Percentiles rank a stretch among this genome's conserved stretches.
phyloP scores from a whole-genome alignment of 208 protist genomes.

The Crithidia acanthocephali region DNA sequence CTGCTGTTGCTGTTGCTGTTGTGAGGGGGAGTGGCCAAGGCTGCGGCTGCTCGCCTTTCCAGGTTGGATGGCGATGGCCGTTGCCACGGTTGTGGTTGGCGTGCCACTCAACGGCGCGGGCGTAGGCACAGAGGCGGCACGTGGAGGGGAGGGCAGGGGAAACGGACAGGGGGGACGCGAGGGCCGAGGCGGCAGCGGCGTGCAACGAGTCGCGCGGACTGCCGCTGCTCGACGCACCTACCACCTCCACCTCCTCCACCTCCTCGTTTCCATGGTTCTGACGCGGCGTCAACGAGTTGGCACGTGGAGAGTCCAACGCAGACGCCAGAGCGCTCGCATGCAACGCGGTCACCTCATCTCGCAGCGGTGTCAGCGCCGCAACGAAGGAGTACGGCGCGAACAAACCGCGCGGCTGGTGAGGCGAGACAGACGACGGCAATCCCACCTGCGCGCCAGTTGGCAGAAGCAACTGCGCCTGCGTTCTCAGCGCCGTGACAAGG shows the following conservation, averaged over 20 bases:
- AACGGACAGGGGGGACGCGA: background rate
- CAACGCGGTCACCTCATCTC: background rate
- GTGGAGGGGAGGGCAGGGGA: background rate
- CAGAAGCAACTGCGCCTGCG: constrained; percentile 18
- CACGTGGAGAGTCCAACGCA: too few relatives aligned
- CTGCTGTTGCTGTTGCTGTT: background rate
- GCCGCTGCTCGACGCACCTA: background rate
- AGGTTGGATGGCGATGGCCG: too few relatives aligned
- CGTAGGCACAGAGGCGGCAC: background rate
- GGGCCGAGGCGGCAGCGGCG: background rate
- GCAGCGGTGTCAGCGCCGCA: constrained; percentile 1
- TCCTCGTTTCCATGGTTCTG: background rate
- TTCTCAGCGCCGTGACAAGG: background rate
- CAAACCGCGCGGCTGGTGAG: background rate
- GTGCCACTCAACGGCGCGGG: too few relatives aligned
- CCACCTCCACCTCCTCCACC: background rate
- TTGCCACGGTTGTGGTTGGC: too few relatives aligned
- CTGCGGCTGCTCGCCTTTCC: too few relatives aligned
- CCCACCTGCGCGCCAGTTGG: background rate
- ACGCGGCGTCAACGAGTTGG: background rate
- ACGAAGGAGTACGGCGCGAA: constrained; percentile 29
- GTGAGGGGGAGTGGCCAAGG: too few relatives aligned
- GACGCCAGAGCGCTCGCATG: too few relatives aligned
- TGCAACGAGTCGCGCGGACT: background rate
- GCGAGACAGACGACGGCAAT: background rate